Base-by-base conservation (phyloP, 768 basidiomycete species). In the Tylopilus rubrobrunneus region DNA sequence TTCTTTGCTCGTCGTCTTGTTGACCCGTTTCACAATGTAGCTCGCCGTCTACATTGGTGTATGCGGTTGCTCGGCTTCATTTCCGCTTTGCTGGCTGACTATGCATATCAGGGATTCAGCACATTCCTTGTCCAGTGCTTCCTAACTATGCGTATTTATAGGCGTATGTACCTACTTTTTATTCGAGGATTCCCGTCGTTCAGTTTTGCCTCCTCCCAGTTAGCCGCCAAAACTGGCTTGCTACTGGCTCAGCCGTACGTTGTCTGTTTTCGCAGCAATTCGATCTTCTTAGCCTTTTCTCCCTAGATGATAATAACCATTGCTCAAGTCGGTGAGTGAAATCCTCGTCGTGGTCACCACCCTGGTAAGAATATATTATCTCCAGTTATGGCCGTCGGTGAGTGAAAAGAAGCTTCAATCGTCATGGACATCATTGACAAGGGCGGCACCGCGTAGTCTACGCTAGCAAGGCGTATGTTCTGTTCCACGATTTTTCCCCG, bases 81-180 rank as follows among this genome's bases (percentile, higher is more conserved):
- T 27, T 17, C 14, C 19, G 23, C 27, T 37, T 36, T 37, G 36
- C 27, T 43, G 15, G 7, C 34, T 60, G 31, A 65, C 48, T 25
- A 42, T 21, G 7, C 15, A 15, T 34, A 4, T 12, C 33, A 67
- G 66, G 59, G 73, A 29, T 62, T 80, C 19, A 81, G 78, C 12
- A 78, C 75, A 6, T 67, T 74, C 40, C 64, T 81, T 21, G 82
- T 83, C 7, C 83, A 84, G 67, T 73, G 78, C 37, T 84, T 83
- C 67, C 73, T 82, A 54, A 62, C 73, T 1, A 65, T 73, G 56
- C 78, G 82, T 1, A 70, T 84, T 4, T 84, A 76, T 71, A 72
- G 67, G 45, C 60, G 78, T 80, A 61, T 48, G 40, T 49, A 25
- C 28, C 28, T 42, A 23, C 28, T 27, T 42, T 42, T 40, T 28